Conservation (phyloP, 2,329 filamentous ascomycete genomes). For the Lasiodiplodia hormozganensis region DNA sequence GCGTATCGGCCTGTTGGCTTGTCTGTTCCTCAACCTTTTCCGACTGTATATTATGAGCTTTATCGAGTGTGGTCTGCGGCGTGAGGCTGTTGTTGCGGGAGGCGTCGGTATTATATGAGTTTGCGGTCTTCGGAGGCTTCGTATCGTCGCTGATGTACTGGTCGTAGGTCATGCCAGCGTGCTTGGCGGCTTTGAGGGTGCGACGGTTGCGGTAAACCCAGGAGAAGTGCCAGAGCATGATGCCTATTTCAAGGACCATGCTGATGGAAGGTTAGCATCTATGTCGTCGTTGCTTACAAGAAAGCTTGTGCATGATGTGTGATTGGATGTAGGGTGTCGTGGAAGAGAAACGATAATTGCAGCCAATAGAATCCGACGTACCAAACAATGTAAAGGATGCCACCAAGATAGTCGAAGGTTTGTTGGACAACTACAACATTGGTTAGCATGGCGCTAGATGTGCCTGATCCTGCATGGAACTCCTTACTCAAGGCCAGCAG, state of each 20-base stretch:
- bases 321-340: not conserved
- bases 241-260: slow-evolving; percentile 64
- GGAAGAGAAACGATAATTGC: too few species aligned
- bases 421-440: slow-evolving; percentile 61
- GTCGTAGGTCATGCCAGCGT: slow-evolving; percentile 61
- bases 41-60: not conserved
- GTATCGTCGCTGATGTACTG: slow-evolving; percentile 48
- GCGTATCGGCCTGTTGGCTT: not conserved
- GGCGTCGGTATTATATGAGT: not conserved
- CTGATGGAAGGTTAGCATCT: slow-evolving; percentile 43
- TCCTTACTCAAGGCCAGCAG: slow-evolving; percentile 65
- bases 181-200: slow-evolving; percentile 60
- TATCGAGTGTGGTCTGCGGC: not conserved
- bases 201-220: slow-evolving; percentile 65
- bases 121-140: slow-evolving; percentile 2
- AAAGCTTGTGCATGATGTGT: not conserved
- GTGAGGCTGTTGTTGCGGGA: slow-evolving; percentile 11
- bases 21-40: not conserved
- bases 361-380: slow-evolving; percentile 44
- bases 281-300: not conserved
- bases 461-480: not conserved
- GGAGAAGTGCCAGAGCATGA: slow-evolving; percentile 65
- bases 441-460: not conserved
- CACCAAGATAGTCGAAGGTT: slow-evolving; percentile 67
- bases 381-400: slow-evolving; percentile 67